These are phyloP conservation scores for Suhomyces wounanorum DNA, from an alignment of 1,139 yeast genomes.

Conservation along the genomic window DNA sequence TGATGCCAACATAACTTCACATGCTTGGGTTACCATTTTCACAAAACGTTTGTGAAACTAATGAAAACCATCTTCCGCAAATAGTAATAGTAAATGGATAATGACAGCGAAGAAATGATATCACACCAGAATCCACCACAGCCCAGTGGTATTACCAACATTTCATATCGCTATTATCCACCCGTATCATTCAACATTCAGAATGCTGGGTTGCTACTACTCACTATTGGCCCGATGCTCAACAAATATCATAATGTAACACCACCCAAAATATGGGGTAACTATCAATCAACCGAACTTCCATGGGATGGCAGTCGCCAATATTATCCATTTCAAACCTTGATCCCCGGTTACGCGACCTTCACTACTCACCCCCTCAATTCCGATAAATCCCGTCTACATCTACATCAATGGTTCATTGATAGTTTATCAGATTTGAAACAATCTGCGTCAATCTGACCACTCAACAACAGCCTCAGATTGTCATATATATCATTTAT, in stretches of 20 bases:
- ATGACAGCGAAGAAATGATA: neutral
- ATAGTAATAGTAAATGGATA: neutral
- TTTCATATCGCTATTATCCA: too few relatives aligned
- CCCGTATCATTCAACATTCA: too few relatives aligned
- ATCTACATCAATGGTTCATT: neutral
- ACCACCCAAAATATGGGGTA: too few relatives aligned
- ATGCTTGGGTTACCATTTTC: neutral
- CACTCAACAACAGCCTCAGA: constrained; percentile 33
- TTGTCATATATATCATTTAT: constrained; percentile 26
- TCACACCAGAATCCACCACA: too few relatives aligned
- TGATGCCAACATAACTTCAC: neutral
- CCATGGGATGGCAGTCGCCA: too few relatives aligned
- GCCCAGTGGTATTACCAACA: too few relatives aligned
- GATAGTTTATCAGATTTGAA: neutral
- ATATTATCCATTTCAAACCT: too few relatives aligned
- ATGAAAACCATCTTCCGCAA: neutral
- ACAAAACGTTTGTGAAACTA: neutral
- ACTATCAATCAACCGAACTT: too few relatives aligned
- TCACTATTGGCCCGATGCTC: too few relatives aligned
- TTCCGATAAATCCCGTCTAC: neutral
- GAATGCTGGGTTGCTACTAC: too few relatives aligned
- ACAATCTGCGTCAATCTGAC: neutral
- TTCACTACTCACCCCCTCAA: neutral
- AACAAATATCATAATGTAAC: too few relatives aligned
- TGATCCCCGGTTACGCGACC: too few relatives aligned